Conservation (phyloP, 148 eudicot species). For the Selenicereus undatus region DNA sequence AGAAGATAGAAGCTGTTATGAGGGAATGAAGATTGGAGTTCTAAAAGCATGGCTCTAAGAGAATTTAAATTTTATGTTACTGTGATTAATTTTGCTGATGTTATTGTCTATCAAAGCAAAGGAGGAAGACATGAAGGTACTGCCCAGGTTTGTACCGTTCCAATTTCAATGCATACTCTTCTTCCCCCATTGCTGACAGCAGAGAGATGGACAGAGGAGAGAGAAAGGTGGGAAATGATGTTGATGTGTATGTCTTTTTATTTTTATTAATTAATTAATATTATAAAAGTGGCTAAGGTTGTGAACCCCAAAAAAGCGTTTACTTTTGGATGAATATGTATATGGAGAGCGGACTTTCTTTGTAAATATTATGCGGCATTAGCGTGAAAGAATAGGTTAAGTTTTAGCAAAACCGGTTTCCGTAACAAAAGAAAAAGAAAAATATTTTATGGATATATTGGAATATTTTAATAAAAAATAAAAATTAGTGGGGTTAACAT, state of each 20-base stretch:
- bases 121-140: conserved; percentile 42
- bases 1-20: conserved; percentile 22
- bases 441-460: no score
- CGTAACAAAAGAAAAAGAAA: no score
- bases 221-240: conserved; percentile 1
- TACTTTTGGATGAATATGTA: conserved; percentile 25
- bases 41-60: conserved; percentile 38
- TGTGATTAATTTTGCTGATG: conserved; percentile 23
- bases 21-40: conserved; percentile 31
- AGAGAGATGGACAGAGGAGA: conserved; percentile 4
- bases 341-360: conserved; percentile 33
- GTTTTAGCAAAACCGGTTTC: no score
- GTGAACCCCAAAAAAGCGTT: conserved; percentile 28
- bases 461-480: no score
- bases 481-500: no score
- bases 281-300: conserved; percentile 1
- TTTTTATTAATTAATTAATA: neutral
- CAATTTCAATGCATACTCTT: conserved; percentile 16
- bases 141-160: conserved; percentile 26
- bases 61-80: conserved; percentile 1
- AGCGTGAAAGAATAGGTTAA: conserved; percentile 19
- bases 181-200: conserved; percentile 15
- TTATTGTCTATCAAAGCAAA: conserved; percentile 20
- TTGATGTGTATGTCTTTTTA: conserved; percentile 15
- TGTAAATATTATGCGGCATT: conserved; percentile 9